Evolutionary conservation across 345 rosid species (phyloP), one percentile per base, ranked within the genome.

Genomic region (Schrenkiella parvula): DNA sequence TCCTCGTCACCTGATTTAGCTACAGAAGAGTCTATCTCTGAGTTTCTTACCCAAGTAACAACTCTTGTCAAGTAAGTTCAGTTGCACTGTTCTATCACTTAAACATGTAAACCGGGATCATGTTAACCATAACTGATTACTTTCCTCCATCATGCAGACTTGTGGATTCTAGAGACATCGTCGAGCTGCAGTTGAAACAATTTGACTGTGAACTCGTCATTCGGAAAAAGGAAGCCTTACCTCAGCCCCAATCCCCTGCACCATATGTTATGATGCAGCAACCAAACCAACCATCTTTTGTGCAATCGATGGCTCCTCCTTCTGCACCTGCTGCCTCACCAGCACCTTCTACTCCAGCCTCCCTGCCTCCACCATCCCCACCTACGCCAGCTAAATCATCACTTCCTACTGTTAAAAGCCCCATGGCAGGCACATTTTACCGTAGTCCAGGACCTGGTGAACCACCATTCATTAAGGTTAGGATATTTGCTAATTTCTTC

Each of bases 401-500:
- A 2, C 87, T 64, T 81, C 96, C 89, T 14, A 78, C 95, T 73
- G 82, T 92, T 50, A 86, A 85, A 78, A 88, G 92, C 65, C 96
- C 98, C 14, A 92, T 92, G 98, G 89, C 95, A 2, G 98, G 98
- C 57, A 92, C 95, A 58, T 86, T 92, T 79, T 92, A 92, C 79
- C 80, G 92, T 66, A 80, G 90, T 81, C 70, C 96, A 1, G 93
- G 15, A 31, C 98, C 98, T 10, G 84, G 92, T 35, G 96, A 86
- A 82, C 90, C 88, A 23, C 84, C 87, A 37, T 89, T 92, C 78
- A 83, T 92, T 35, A 92, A 89, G 93, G 98, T 89, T 58, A 66
- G 68, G 31, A 76, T 66, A 18, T 69, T 46, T 59, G 2, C 51
- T 52, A 6, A 0, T 51, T 37, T 46, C 11, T 15, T 41, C 22